Evolutionary conservation across 352 stramenopile genomes (phyloP), one percentile per base, ranked within the genome.

Genomic region (Phytophthora sp.): DNA sequence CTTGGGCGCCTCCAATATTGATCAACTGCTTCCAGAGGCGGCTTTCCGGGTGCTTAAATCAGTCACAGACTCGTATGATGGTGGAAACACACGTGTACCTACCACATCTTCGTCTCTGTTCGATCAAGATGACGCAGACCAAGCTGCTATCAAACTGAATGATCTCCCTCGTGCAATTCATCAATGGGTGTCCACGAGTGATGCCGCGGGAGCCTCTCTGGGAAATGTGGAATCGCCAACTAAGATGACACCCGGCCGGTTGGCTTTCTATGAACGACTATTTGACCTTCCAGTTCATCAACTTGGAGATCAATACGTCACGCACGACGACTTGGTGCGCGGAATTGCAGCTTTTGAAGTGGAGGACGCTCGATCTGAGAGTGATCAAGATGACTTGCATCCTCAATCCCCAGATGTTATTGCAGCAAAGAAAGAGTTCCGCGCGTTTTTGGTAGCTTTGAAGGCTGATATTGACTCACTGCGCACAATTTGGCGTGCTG

Each of bases 21-120:
- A 94, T 31, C 87, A 93, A 34, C 53, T 94, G 15, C 67, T 94
- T 20, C 76, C 87, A 0, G 82, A 95, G 50, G 87, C 85, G 11
- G 74, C 84, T 20, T 95, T 93, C 45, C 87, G 87, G 3, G 78
- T 94, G 28, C 48, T 91, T 7, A 87, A 90, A 48, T 74, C 79
- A 9, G 32, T 88, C 5, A 67, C 69, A 30, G 55, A 70, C 20
- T 56, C 64, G 20, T 55, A 63, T 24, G 31, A 69, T 17, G 54
- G 42, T 12, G 49, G 28, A 23, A 65, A 62, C 15, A 61, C 26
- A 17, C 53, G 31, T 15, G 20, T 45, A 38, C 32, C 49, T 20
- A 45, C 32, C 8, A 20, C 44, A 17, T 38, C 48, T 11, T 23
- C 53, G 12, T 57, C 50, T 23, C 42, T 53, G 10, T 56, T 54